phyloP scores from a whole-genome alignment of 768 basidiomycete genomes.

The Tricholoma sp. region DNA sequence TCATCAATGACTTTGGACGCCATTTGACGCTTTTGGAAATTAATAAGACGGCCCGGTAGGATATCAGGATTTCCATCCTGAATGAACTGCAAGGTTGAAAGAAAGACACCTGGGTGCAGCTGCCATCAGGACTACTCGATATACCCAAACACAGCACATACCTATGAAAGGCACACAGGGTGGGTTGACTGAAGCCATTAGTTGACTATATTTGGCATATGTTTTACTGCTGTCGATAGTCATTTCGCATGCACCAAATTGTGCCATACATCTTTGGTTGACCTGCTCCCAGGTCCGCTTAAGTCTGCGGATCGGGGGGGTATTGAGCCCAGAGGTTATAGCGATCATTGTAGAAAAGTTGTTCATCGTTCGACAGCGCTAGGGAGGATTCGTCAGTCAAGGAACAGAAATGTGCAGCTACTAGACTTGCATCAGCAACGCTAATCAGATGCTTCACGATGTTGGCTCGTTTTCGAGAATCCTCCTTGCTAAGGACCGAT shows the following conservation, averaged over 20 bases:
- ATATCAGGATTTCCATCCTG: slow-evolving; percentile 93
- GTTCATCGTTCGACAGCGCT: slow-evolving; percentile 87
- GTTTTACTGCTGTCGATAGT: slow-evolving; percentile 93
- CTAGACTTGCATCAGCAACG: slow-evolving; percentile 76
- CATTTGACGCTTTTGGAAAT: slow-evolving; percentile 94
- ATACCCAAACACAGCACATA: slow-evolving; percentile 25
- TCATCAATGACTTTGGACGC: slow-evolving; percentile 96
- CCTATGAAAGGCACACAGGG: slow-evolving; percentile 98
- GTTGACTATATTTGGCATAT: slow-evolving; percentile 85
- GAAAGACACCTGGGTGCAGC: slow-evolving; percentile 76
- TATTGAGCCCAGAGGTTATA: slow-evolving; percentile 90
- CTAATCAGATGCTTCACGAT: slow-evolving; percentile 88
- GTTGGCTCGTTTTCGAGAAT: slow-evolving; percentile 75
- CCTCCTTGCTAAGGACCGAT: slow-evolving; percentile 73
- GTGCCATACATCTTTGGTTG: slow-evolving; percentile 63
- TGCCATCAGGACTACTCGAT: not conserved
- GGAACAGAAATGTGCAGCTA: not conserved
- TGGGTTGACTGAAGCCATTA: slow-evolving; percentile 77
- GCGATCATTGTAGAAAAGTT: slow-evolving; percentile 98
- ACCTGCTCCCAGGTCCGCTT: slow-evolving; percentile 94
- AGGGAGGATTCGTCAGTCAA: slow-evolving; percentile 7
- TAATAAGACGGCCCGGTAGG: slow-evolving; percentile 74
- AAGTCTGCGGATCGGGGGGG: slow-evolving; percentile 86
- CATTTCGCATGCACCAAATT: slow-evolving; percentile 78
- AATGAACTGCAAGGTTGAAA: slow-evolving; percentile 96